Conservation (phyloP, 371 early-diverging fungal genomes). For the Mortierella sp. region DNA sequence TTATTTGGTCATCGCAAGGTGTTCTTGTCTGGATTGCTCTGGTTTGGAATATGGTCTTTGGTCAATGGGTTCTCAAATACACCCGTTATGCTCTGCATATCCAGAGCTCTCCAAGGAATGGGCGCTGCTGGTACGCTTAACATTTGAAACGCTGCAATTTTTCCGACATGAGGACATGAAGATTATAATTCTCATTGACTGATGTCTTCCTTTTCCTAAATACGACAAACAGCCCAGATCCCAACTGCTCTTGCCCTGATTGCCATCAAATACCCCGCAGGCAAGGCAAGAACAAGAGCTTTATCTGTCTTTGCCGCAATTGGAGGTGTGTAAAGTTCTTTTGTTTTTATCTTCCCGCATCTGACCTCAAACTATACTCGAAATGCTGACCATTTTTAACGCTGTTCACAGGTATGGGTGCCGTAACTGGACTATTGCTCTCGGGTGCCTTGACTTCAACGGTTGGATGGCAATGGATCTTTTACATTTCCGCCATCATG, state of each 20-base stretch:
- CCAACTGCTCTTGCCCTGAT: conserved; percentile 54
- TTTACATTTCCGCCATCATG: conserved; percentile 47
- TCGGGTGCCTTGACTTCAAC: conserved; percentile 55
- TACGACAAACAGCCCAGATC: conserved; percentile 34
- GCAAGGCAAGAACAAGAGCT: conserved; percentile 39
- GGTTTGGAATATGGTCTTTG: conserved; percentile 48
- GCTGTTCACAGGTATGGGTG: conserved; percentile 40
- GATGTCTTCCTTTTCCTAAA: not conserved
- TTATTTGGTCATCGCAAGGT: conserved; percentile 56
- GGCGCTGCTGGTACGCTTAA: conserved; percentile 42
- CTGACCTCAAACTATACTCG: not conserved
- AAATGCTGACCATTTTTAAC: not conserved
- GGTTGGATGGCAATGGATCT: conserved; percentile 57
- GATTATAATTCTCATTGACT: no score
- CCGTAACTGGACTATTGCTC: conserved; percentile 51
- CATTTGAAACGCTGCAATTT: not conserved
- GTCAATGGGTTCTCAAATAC: conserved; percentile 48
- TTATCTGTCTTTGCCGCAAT: conserved; percentile 54
- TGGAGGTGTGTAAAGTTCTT: conserved; percentile 30
- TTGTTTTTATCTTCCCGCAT: not conserved
- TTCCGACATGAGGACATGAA: not conserved
- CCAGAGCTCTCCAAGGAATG: conserved; percentile 52
- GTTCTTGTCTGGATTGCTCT: conserved; percentile 49
- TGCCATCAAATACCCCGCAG: conserved; percentile 53
- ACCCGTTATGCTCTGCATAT: conserved; percentile 50